These are phyloP conservation scores for Astrocystis sublimbata DNA, from an alignment of 495 filamentous ascomycete genomes.

Conservation along the genomic window DNA sequence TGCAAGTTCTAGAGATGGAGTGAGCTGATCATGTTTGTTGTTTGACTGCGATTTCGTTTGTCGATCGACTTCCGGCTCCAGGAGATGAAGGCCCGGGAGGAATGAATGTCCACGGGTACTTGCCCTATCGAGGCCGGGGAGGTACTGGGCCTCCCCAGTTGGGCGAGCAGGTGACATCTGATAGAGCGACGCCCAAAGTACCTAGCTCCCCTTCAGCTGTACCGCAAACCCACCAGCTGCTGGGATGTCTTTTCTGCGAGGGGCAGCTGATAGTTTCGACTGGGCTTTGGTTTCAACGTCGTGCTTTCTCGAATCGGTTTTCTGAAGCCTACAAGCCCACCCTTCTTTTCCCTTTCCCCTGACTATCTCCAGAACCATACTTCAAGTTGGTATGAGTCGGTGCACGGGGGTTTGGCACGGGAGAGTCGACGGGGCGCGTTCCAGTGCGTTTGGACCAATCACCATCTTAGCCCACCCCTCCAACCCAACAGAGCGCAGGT, in stretches of 20 bases:
- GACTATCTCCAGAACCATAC: neutral
- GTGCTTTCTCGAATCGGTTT: neutral
- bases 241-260: neutral
- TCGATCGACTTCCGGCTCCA: neutral
- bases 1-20: neutral
- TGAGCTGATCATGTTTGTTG: neutral
- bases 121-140: too few relatives aligned
- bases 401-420: neutral
- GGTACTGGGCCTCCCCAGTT: too few relatives aligned
- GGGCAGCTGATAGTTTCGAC: neutral
- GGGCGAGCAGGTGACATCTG: too few relatives aligned
- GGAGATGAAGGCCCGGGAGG: slow-evolving; percentile 1
- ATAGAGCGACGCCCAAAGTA: neutral
- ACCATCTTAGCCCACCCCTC: neutral
- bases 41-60: slow-evolving; percentile 5
- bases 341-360: neutral
- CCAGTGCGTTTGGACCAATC: slow-evolving; percentile 7
- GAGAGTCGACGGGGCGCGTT: neutral
- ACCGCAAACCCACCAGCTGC: too few relatives aligned
- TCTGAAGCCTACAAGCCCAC: neutral
- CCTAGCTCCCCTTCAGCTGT: too few relatives aligned
- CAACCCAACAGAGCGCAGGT: neutral
- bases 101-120: too few relatives aligned
- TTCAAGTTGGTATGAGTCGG: neutral
- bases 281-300: slow-evolving; percentile 1